Evolutionary conservation across 768 basidiomycete species (phyloP), one percentile per base, ranked within the genome.

Genomic region (Boletus pseudopeckii): DNA sequence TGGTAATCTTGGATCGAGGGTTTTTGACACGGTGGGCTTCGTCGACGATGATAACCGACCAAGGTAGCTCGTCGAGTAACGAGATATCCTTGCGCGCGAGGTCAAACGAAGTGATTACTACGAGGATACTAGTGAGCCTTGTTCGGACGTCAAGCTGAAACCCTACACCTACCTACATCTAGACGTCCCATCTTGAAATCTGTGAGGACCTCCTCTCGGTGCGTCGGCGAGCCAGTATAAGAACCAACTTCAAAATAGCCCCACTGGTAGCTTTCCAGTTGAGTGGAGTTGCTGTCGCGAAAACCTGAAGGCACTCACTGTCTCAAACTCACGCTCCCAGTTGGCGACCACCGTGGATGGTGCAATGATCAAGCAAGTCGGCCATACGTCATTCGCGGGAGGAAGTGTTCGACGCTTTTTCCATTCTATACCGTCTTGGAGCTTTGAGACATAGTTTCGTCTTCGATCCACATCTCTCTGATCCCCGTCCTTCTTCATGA

Each of bases 21-120:
- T 93, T 95, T 72, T 98, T 98, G 63, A 96, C 78, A 3, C 83
- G 80, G 68, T 98, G 96, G 0, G 85, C 95, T 69, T 98, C 96
- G 61, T 98, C 96, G 6, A 93, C 84, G 42, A 89, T 77, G 52
- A 92, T 74, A 52, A 83, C 83, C 3, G 83, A 86, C 84, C 82
- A 88, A 9, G 84, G 76, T 43, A 92, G 75, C 43, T 78, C 77
- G 50, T 88, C 82, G 7, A 98, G 74, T 9, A 81, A 57, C 14
- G 81, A 82, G 48, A 94, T 90, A 39, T 90, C 83, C 34, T 74
- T 75, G 3, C 89, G 81, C 0, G 89, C 88, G 22, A 85, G 75
- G 48, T 91, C 90, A 62, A 90, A 86, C 1, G 88, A 84, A 0
- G 85, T 88, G n/a, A 98, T 64, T 4, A 98, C 92, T 95, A 56